phyloP scores from a whole-genome alignment of 2,329 filamentous ascomycete species.

The Penicillium aurantiogriseum region DNA sequence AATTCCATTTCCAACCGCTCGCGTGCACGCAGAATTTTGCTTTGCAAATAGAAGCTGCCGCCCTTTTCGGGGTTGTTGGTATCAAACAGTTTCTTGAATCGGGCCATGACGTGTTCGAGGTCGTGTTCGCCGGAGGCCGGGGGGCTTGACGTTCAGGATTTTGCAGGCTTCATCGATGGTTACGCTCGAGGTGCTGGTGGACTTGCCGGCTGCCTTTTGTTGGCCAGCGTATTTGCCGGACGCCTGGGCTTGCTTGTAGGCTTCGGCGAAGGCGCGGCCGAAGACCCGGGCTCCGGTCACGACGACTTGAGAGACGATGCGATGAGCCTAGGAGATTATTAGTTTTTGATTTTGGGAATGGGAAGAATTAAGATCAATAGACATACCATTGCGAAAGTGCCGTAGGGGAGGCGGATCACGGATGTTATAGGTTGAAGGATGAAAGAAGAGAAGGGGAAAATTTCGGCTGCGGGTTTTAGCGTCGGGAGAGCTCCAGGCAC shows the following conservation, averaged over 20 bases:
- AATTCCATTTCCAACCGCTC: constrained; percentile 90
- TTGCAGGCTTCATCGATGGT: constrained; percentile 95
- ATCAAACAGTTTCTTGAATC: constrained; percentile 95
- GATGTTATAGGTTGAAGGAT: constrained; percentile 20
- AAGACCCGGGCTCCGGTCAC: constrained; percentile 87
- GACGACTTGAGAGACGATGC: constrained; percentile 90
- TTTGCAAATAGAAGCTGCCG: constrained; percentile 97
- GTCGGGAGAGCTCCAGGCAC: constrained; percentile 18
- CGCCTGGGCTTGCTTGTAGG: constrained; percentile 91
- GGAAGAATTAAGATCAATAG: neutral
- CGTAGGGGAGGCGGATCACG: constrained; percentile 12
- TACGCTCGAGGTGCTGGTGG: constrained; percentile 67
- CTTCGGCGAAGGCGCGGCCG: constrained; percentile 87
- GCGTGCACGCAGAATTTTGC: constrained; percentile 87
- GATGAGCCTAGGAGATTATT: constrained; percentile 68
- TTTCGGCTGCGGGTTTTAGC: constrained; percentile 28
- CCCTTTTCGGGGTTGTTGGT: constrained; percentile 92
- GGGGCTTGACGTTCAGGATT: constrained; percentile 93
- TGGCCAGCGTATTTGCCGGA: constrained; percentile 78
- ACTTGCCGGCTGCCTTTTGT: constrained; percentile 57
- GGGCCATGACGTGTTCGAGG: constrained; percentile 73
- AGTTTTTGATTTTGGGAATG: constrained; percentile 1
- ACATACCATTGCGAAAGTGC: constrained; percentile 28
- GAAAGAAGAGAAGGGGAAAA: constrained; percentile 28
- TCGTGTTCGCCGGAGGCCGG: constrained; percentile 75